Conservation (phyloP, 2,329 filamentous ascomycete species). For the Chalaropsis ovoidea region DNA sequence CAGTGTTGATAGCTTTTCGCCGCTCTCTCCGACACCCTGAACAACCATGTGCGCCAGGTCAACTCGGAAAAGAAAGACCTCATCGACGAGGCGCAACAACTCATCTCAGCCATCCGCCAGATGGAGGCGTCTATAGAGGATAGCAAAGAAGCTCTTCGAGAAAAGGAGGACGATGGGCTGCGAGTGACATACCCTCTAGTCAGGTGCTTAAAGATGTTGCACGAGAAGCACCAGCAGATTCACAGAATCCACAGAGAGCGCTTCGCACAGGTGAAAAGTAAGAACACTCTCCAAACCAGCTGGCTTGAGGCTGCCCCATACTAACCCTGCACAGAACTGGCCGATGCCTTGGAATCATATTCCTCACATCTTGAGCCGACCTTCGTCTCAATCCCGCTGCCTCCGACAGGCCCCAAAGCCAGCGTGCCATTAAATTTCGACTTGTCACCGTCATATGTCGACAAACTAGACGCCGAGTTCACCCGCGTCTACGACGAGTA, state of each 20-base stretch:
- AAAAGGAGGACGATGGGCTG: constrained; percentile 57
- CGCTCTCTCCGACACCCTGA: constrained; percentile 81
- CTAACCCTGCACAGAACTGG: constrained; percentile 56
- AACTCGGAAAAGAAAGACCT: constrained; percentile 81
- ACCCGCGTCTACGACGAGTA: constrained; percentile 95
- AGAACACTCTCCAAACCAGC: constrained; percentile 30
- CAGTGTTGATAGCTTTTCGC: constrained; percentile 61
- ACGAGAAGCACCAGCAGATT: constrained; percentile 75
- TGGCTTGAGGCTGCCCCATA: background rate
- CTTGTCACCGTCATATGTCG: constrained; percentile 80
- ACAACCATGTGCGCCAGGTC: constrained; percentile 78
- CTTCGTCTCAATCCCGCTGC: constrained; percentile 76
- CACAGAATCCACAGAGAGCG: constrained; percentile 78
- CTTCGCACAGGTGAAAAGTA: constrained; percentile 91
- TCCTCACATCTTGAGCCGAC: constrained; percentile 87
- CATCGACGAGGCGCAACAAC: constrained; percentile 76
- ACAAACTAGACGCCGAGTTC: constrained; percentile 80
- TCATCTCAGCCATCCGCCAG: constrained; percentile 78
- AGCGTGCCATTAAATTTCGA: constrained; percentile 76
- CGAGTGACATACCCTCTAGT: constrained; percentile 74
- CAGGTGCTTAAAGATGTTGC: constrained; percentile 66
- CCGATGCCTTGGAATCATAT: constrained; percentile 87
- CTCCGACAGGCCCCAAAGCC: constrained; percentile 67
- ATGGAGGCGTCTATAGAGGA: constrained; percentile 89
- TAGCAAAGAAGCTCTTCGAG: constrained; percentile 52